Evolutionary conservation across 2,329 filamentous ascomycete genomes (phyloP), one percentile per base, ranked within the genome.

Genomic region (Xylariaceae sp.): DNA sequence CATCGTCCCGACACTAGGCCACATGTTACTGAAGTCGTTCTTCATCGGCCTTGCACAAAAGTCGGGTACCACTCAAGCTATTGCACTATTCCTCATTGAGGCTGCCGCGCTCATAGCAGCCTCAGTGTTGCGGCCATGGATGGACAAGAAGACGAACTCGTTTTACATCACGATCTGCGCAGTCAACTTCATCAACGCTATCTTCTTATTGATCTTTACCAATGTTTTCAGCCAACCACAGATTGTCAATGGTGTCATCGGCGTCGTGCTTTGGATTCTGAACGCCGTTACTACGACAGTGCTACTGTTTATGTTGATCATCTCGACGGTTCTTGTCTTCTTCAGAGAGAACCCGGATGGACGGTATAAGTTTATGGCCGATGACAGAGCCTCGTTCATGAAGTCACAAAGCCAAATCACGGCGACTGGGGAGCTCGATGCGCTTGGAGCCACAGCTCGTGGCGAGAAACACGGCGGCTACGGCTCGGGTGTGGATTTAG

Each of bases 131-230:
- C 84, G 88, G 49, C 92, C 92, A 16, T 97, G 89, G 86, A 97
- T 97, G 92, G 92, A 96, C 76, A 95, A 95, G 81, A 92, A 91
- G 72, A 95, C 89, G 50, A 97, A 96, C 68, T 84, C 85, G 38
- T 95, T 95, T 77, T 96, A 96, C 71, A 95, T 97, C 61, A 80
- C 89, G 49, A 96, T 96, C 59, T 86, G 83, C 52, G 85, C 82
- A 37, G 76, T 95, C 68, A 96, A 95, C 74, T 95, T 96, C 67
- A 66, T 96, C 60, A 95, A 93, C 68, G 79, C 85, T 45, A 83
- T 96, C 65, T 94, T 95, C 73, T 73, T 96, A 25, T 75, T 97
- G 45, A 80, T 96, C 58, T 95, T 95, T 72, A 88, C 88, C 20
- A 79, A 86, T 50, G 80, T 95, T 38, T 96, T 96, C 68, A 83